Conservation (phyloP, 2,329 filamentous ascomycete species). For the Magnaporthiopsis rhizophila region DNA sequence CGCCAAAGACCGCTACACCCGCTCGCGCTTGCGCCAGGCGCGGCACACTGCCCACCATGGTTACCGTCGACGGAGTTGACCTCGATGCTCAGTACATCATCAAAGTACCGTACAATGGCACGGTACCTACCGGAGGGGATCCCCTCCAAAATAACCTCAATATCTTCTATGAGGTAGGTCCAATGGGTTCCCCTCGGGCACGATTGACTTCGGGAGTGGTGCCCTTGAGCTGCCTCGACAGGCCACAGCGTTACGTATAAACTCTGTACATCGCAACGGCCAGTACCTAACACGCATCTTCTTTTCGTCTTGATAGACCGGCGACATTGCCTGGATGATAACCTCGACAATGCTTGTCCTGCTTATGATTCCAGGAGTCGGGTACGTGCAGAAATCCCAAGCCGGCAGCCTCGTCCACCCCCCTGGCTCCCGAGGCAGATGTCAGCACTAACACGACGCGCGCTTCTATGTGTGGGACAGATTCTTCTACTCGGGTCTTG, state of each 20-base stretch:
- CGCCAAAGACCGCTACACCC: neutral
- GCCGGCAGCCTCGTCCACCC: neutral
- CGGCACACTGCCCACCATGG: constrained; percentile 19
- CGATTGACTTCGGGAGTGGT: too few relatives aligned
- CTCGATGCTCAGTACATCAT: constrained; percentile 35
- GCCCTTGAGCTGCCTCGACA: too few relatives aligned
- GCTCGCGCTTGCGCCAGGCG: neutral
- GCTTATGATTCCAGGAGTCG: constrained; percentile 89
- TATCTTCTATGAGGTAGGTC: constrained; percentile 62
- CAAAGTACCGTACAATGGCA: constrained; percentile 56
- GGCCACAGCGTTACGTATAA: neutral
- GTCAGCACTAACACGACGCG: neutral
- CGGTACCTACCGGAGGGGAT: constrained; percentile 57
- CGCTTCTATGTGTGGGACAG: constrained; percentile 20
- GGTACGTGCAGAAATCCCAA: constrained; percentile 32
- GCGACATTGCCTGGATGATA: constrained; percentile 79
- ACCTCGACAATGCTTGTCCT: constrained; percentile 71
- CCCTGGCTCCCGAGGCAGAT: neutral
- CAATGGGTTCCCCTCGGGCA: neutral
- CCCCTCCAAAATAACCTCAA: constrained; percentile 63
- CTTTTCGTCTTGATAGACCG: constrained; percentile 43
- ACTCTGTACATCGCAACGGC: neutral
- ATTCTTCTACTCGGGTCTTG: constrained; percentile 90
- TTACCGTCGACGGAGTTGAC: constrained; percentile 29
- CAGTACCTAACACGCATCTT: constrained; percentile 4